Conservation (phyloP, 306 rosid species). For the Vigna angularis region DNA sequence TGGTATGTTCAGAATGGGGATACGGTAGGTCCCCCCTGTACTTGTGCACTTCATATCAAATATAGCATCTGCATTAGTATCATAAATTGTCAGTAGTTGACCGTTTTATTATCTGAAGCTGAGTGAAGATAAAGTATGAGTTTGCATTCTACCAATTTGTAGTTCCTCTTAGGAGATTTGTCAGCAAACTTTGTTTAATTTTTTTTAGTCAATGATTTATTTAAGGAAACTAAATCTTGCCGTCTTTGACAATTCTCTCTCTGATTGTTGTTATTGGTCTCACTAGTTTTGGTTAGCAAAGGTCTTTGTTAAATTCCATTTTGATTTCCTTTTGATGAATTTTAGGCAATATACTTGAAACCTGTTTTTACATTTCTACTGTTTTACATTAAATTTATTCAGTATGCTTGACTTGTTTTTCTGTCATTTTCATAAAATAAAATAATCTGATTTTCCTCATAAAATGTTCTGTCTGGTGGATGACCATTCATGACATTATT, state of each 20-base stretch:
- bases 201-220: slow-evolving; percentile 5
- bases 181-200: neutral
- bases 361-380: slow-evolving; percentile 2
- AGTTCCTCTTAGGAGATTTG: neutral
- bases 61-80: neutral
- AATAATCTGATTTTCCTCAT: neutral
- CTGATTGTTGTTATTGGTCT: neutral
- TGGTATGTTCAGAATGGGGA: slow-evolving; percentile 66
- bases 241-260: neutral
- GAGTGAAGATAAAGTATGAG: slow-evolving; percentile 1
- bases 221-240: neutral
- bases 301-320: neutral
- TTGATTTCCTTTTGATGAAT: neutral
- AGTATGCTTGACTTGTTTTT: slow-evolving; percentile 1
- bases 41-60: neutral
- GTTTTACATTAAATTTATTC: neutral
- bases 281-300: neutral
- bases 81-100: slow-evolving; percentile 4
- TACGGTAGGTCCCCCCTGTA: slow-evolving; percentile 53
- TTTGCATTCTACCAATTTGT: neutral
- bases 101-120: neutral
- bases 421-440: neutral
- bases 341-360: neutral
- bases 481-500: neutral
- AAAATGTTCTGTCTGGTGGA: slow-evolving; percentile 1